Evolutionary conservation across 1,139 yeast genomes (phyloP).

Genomic region (Suhomyces maxii): DNA sequence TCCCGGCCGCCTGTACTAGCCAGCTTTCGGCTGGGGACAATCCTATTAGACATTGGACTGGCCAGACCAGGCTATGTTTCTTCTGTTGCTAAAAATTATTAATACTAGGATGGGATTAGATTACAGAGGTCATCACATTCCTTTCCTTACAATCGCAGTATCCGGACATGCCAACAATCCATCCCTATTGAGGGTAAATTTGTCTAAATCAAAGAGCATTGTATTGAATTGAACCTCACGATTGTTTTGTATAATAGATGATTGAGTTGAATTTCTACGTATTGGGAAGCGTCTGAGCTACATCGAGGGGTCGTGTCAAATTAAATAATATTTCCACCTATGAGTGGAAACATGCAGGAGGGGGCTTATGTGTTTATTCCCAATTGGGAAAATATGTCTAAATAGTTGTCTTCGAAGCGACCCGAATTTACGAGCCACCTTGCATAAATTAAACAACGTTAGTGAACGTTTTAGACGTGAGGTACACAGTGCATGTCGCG

Average conservation of each 20-base stretch:
- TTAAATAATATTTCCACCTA: too few relatives aligned
- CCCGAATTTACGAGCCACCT: constrained; percentile 5
- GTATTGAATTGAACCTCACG: neutral
- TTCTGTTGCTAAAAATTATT: too few relatives aligned
- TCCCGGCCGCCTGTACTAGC: too few relatives aligned
- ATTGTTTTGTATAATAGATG: neutral
- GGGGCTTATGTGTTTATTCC: neutral
- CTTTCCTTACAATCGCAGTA: too few relatives aligned
- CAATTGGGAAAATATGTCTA: constrained; percentile 2
- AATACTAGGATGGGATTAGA: too few relatives aligned
- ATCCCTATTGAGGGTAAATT: constrained; percentile 1
- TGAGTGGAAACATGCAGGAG: neutral
- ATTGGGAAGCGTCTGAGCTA: neutral
- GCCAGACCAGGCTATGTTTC: too few relatives aligned
- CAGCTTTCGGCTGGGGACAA: too few relatives aligned
- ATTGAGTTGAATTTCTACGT: neutral
- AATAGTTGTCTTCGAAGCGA: constrained; percentile 5
- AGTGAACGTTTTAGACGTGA: neutral
- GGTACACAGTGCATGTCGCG: constrained; percentile 7
- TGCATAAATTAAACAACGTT: constrained; percentile 5
- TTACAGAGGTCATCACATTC: too few relatives aligned
- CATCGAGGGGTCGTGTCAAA: constrained; percentile 1
- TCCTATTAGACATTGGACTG: too few relatives aligned
- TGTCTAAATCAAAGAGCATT: neutral
- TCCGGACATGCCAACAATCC: neutral